These are phyloP conservation scores for Paraconiothyrium sp. DNA, from an alignment of 2,329 filamentous ascomycete genomes.

Conservation along the genomic window DNA sequence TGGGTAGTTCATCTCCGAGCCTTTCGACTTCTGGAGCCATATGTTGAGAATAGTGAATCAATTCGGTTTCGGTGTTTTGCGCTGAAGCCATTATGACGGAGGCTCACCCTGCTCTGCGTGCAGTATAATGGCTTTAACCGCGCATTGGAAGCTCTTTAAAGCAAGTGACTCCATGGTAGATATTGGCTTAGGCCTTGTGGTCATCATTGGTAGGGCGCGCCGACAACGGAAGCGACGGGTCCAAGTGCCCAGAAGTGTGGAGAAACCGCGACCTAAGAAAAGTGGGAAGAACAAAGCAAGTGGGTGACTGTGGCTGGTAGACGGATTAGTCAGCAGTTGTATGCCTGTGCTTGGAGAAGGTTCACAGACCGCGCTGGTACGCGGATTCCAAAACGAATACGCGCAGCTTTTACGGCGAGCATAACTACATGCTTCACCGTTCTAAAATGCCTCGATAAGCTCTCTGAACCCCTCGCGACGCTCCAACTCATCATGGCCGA, in stretches of 20 bases:
- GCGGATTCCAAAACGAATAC: background rate
- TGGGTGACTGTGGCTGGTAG: conserved; percentile 7
- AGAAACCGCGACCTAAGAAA: background rate
- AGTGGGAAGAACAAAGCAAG: conserved; percentile 18
- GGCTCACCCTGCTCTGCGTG: background rate
- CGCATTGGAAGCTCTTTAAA: background rate
- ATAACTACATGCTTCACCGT: background rate
- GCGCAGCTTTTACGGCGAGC: conserved; percentile 7
- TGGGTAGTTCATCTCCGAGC: conserved; percentile 26
- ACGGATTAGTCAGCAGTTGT: conserved; percentile 8
- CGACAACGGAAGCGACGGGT: conserved; percentile 1
- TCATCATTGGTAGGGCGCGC: conserved; percentile 32
- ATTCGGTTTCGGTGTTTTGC: conserved; percentile 1
- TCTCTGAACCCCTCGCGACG: background rate
- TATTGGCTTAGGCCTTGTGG: background rate
- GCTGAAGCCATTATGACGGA: conserved; percentile 28
- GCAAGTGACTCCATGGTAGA: background rate
- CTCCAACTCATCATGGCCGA: conserved; percentile 37
- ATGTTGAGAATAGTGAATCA: no score
- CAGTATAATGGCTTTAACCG: background rate
- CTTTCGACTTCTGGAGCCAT: no score
- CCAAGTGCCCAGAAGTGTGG: background rate
- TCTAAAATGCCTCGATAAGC: background rate
- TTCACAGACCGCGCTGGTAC: background rate
- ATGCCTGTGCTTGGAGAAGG: conserved; percentile 17